Percentiles rank a stretch among this genome's conserved stretches.
phyloP scores from a whole-genome alignment of 352 stramenopile genomes.

The Pilasporangium apinafurcum region DNA sequence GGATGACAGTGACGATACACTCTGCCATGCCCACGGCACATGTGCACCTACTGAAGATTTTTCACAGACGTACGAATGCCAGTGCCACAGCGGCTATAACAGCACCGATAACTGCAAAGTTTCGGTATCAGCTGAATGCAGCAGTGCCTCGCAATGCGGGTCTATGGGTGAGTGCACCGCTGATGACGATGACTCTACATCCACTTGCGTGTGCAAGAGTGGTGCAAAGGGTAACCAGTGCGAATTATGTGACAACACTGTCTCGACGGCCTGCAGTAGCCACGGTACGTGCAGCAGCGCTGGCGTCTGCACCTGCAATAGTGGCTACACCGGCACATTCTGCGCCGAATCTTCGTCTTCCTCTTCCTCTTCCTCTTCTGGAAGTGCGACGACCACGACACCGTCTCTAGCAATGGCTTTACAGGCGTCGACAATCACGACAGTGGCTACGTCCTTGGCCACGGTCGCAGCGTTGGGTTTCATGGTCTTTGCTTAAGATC shows the following conservation, averaged over 20 bases:
- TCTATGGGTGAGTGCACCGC: slow-evolving; percentile 42
- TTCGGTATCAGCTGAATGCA: slow-evolving; percentile 60
- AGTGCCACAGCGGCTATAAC: slow-evolving; percentile 72
- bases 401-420: background rate
- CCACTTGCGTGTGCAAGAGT: slow-evolving; percentile 35
- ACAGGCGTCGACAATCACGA: slow-evolving; percentile 9
- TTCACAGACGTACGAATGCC: slow-evolving; percentile 61
- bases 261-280: slow-evolving; percentile 24
- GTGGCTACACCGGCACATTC: slow-evolving; percentile 58
- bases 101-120: slow-evolving; percentile 41
- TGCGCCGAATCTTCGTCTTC: slow-evolving; percentile 14
- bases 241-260: slow-evolving; percentile 37
- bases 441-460: slow-evolving; percentile 2
- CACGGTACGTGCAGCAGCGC: slow-evolving; percentile 39
- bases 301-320: slow-evolving; percentile 46
- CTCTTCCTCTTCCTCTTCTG: background rate
- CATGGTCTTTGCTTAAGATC: slow-evolving; percentile 34
- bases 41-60: slow-evolving; percentile 53
- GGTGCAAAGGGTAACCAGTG: slow-evolving; percentile 66
- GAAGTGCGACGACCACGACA: background rate
- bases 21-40: slow-evolving; percentile 69
- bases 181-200: slow-evolving; percentile 13
- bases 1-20: slow-evolving; percentile 26
- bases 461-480: slow-evolving; percentile 5
- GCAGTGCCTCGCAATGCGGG: slow-evolving; percentile 65